phyloP scores from a whole-genome alignment of 2,329 filamentous ascomycete genomes.

The Mollisiaceae sp. region DNA sequence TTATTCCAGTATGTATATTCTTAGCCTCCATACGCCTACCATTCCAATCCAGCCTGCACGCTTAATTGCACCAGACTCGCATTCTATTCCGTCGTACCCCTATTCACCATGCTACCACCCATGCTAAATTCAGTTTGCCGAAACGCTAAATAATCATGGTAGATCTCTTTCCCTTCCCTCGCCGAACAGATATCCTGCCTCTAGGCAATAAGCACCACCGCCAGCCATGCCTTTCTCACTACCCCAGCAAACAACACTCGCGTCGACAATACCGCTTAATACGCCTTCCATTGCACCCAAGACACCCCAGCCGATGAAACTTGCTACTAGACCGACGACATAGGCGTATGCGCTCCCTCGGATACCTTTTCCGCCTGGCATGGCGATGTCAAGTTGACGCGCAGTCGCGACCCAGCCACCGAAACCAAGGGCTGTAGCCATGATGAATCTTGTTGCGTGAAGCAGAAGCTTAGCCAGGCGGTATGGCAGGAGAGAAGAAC shows the following conservation, averaged over 20 bases:
- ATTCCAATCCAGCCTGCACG: background rate
- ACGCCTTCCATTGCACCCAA: constrained; percentile 90
- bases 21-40: background rate
- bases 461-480: constrained; percentile 89
- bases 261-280: constrained; percentile 84
- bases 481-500: constrained; percentile 76
- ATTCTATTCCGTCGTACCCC: background rate
- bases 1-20: constrained; percentile 7
- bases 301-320: constrained; percentile 93
- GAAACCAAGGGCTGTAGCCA: constrained; percentile 88
- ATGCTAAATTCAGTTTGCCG: constrained; percentile 1
- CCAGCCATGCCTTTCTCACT: constrained; percentile 78
- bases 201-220: constrained; percentile 82
- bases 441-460: constrained; percentile 88
- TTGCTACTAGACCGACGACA: constrained; percentile 88
- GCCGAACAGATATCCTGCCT: constrained; percentile 88
- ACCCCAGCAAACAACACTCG: constrained; percentile 90
- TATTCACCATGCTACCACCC: constrained; percentile 1
- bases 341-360: constrained; percentile 93
- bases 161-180: constrained; percentile 51
- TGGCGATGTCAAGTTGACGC: constrained; percentile 70
- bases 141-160: constrained; percentile 13
- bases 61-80: background rate
- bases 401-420: constrained; percentile 97
- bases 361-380: constrained; percentile 55